phyloP scores from a whole-genome alignment of 2,329 filamentous ascomycete species.

The Hypoxylon sp. region DNA sequence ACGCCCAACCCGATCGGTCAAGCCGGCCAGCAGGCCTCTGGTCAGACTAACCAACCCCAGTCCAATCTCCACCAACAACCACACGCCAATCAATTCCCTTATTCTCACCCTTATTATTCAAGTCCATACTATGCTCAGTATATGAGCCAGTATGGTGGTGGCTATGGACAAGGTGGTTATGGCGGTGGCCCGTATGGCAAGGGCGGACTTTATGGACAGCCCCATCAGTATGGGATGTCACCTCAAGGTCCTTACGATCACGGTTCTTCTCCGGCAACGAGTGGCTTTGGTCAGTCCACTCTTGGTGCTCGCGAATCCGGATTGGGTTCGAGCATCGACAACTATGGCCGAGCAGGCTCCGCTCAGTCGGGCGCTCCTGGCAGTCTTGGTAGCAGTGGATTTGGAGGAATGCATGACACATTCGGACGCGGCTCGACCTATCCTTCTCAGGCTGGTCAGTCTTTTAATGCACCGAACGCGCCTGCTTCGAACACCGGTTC shows the following conservation, averaged over 20 bases:
- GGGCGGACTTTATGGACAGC: slow-evolving; percentile 69
- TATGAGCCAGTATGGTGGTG: slow-evolving; percentile 65
- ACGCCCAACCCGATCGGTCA: slow-evolving; percentile 85
- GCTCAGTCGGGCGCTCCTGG: slow-evolving; percentile 66
- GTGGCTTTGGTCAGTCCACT: slow-evolving; percentile 68
- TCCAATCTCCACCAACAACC: slow-evolving; percentile 57
- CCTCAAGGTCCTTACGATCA: slow-evolving; percentile 72
- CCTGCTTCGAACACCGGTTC: slow-evolving; percentile 63
- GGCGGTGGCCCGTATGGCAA: slow-evolving; percentile 68
- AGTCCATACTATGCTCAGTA: slow-evolving; percentile 76
- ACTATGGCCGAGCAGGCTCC: slow-evolving; percentile 68
- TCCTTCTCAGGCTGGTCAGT: slow-evolving; percentile 69
- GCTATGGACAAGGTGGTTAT: slow-evolving; percentile 68
- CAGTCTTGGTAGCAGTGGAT: slow-evolving; percentile 66
- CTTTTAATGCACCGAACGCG: slow-evolving; percentile 65
- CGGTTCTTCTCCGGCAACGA: slow-evolving; percentile 65
- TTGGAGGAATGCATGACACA: slow-evolving; percentile 69
- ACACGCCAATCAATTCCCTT: slow-evolving; percentile 50
- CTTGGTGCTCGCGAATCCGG: slow-evolving; percentile 67
- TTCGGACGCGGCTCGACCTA: slow-evolving; percentile 69
- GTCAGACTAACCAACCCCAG: slow-evolving; percentile 56
- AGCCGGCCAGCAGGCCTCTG: slow-evolving; percentile 63
- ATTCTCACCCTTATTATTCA: slow-evolving; percentile 65
- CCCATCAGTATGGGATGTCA: slow-evolving; percentile 68
- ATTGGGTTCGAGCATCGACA: slow-evolving; percentile 66